Evolutionary conservation across 1,139 yeast genomes (phyloP).

Genomic region (Taphrina wiesneri): DNA sequence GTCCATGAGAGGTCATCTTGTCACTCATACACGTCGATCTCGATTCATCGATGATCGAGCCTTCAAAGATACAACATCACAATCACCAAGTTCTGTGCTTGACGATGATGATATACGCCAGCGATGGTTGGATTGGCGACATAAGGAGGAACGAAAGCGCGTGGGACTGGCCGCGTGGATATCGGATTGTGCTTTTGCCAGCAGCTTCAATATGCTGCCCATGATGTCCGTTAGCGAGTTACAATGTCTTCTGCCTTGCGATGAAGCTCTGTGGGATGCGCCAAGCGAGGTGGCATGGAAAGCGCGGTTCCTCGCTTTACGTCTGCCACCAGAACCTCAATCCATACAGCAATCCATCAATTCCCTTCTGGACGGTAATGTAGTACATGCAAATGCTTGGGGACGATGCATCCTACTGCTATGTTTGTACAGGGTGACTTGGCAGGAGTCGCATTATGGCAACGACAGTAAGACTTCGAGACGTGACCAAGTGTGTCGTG

Average conservation of each 20-base stretch:
- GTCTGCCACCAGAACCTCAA: not conserved
- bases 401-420: not conserved
- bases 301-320: not conserved
- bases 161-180: not conserved
- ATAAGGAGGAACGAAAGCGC: not conserved
- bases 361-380: not conserved
- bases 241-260: constrained; percentile 1
- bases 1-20: not conserved
- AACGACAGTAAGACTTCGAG: not conserved
- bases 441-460: not conserved
- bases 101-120: not conserved
- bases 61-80: not conserved
- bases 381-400: not conserved
- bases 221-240: not conserved
- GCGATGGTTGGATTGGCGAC: not conserved
- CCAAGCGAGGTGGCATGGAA: not conserved
- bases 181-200: not conserved
- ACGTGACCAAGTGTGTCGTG: not conserved
- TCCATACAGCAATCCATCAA: not conserved
- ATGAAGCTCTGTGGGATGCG: not conserved
- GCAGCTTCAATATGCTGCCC: not conserved
- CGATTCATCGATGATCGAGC: not conserved
- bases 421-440: not conserved
- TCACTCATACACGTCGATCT: not conserved
- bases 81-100: not conserved